Evolutionary conservation across 2,329 filamentous ascomycete genomes (phyloP).

Genomic region (Fusarium abutilonis): DNA sequence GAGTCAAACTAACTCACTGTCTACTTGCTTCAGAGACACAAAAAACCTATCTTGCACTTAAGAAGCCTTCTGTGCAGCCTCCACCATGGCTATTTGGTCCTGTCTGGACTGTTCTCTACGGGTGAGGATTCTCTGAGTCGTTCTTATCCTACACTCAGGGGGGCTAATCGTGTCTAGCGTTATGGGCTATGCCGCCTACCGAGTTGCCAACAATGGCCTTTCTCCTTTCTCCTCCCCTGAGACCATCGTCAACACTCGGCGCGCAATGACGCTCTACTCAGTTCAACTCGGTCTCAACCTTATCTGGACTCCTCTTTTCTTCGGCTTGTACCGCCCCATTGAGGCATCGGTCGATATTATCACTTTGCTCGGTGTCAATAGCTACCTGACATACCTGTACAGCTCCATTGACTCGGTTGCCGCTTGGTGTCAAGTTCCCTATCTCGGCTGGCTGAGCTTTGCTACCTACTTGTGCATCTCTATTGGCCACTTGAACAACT

Average conservation of each 20-base stretch:
- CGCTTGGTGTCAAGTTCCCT: slow-evolving; percentile 80
- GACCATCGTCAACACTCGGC: slow-evolving; percentile 68
- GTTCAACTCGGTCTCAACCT: slow-evolving; percentile 87
- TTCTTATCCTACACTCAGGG: background rate
- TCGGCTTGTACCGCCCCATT: slow-evolving; percentile 76
- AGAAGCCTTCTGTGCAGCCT: slow-evolving; percentile 72
- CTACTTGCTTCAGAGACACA: slow-evolving; percentile 60
- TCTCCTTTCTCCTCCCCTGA: slow-evolving; percentile 63
- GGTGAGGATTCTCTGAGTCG: slow-evolving; percentile 46
- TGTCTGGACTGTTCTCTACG: slow-evolving; percentile 74
- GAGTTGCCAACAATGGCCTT: slow-evolving; percentile 73
- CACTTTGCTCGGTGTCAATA: slow-evolving; percentile 75
- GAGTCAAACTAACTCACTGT: background rate
- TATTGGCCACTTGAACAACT: slow-evolving; percentile 73
- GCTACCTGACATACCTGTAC: slow-evolving; percentile 81
- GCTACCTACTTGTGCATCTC: slow-evolving; percentile 84
- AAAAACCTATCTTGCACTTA: slow-evolving; percentile 70
- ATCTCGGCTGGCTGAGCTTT: slow-evolving; percentile 86
- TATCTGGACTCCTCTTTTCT: slow-evolving; percentile 93
- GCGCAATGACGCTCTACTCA: slow-evolving; percentile 83
- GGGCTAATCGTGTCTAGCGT: slow-evolving; percentile 50
- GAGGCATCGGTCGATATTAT: slow-evolving; percentile 80
- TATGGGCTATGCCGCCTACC: slow-evolving; percentile 91
- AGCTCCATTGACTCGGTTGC: slow-evolving; percentile 76
- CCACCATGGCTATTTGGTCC: slow-evolving; percentile 71